Conservation (phyloP, 2,329 filamentous ascomycete species). For the Periconia sp. region DNA sequence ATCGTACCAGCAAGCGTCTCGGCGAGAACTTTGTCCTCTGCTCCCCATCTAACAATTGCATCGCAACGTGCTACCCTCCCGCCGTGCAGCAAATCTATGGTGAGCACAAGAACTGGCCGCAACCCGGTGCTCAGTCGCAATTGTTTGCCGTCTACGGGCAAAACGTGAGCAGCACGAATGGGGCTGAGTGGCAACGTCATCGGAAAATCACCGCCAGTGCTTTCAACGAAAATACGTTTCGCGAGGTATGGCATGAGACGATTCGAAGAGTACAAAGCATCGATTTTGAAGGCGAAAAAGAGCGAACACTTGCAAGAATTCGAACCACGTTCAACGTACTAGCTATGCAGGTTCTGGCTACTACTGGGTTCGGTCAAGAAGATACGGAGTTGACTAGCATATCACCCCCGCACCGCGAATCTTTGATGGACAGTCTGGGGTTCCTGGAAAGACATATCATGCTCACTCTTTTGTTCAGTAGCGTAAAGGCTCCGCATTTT, state of each 20-base stretch:
- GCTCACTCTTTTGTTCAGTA: constrained; percentile 19
- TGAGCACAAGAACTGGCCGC: constrained; percentile 17
- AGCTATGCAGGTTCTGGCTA: constrained; percentile 22
- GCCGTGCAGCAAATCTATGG: constrained; percentile 14
- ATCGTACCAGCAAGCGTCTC: constrained; percentile 14
- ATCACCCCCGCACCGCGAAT: constrained; percentile 17
- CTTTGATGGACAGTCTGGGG: constrained; percentile 20
- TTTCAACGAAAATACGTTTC: constrained; percentile 22
- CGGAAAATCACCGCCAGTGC: constrained; percentile 22
- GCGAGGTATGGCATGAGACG: constrained; percentile 21
- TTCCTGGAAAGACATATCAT: constrained; percentile 23
- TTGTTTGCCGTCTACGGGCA: constrained; percentile 26
- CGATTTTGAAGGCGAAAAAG: constrained; percentile 8
- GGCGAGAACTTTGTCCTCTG: constrained; percentile 33
- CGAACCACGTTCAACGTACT: constrained; percentile 19
- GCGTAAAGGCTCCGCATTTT: constrained; percentile 18
- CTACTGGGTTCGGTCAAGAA: constrained; percentile 20
- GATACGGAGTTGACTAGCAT: constrained; percentile 9
- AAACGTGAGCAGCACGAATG: constrained; percentile 23
- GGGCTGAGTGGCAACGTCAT: constrained; percentile 27
- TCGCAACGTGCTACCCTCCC: constrained; percentile 24
- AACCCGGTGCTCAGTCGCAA: constrained; percentile 17
- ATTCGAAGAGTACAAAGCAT: constrained; percentile 6
- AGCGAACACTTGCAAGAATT: constrained; percentile 4
- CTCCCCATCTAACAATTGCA: constrained; percentile 25